These are phyloP conservation scores for Candida khao-thaluensis DNA, from an alignment of 805 yeast species.

Conservation along the genomic window DNA sequence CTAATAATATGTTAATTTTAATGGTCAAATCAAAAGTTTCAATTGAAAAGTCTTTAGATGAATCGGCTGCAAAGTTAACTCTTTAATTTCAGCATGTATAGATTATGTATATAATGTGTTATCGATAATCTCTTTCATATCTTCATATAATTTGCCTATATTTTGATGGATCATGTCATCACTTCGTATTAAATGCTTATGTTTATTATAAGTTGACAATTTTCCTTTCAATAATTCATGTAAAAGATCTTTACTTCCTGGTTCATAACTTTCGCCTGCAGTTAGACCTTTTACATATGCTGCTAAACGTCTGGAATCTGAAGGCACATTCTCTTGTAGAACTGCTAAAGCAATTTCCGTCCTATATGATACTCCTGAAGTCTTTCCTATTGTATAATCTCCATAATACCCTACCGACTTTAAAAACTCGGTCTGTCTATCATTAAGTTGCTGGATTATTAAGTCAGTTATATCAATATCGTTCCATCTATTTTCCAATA, in stretches of 20 bases:
- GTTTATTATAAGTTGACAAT: neutral
- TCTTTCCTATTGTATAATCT: constrained; percentile 62
- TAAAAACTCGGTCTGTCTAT: constrained; percentile 45
- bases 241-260: constrained; percentile 1
- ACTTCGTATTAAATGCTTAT: neutral
- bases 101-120: neutral
- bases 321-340: constrained; percentile 36
- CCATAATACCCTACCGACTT: constrained; percentile 58
- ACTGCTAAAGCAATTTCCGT: constrained; percentile 73
- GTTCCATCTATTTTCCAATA: constrained; percentile 63
- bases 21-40: constrained; percentile 43
- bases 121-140: constrained; percentile 3
- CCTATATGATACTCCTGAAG: constrained; percentile 62
- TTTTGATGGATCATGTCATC: neutral
- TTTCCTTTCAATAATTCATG: neutral
- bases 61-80: constrained; percentile 2
- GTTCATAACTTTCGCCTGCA: constrained; percentile 37
- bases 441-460: constrained; percentile 35
- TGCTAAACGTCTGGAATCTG: constrained; percentile 30
- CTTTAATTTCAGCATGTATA: neutral
- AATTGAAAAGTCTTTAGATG: constrained; percentile 31
- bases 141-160: constrained; percentile 4
- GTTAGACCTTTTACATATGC: constrained; percentile 46
- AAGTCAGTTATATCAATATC: constrained; percentile 58
- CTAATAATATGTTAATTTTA: constrained; percentile 45